These are phyloP conservation scores for Obelidium mucronatum DNA, from an alignment of 192 early-diverging fungal genomes.

Conservation along the genomic window DNA sequence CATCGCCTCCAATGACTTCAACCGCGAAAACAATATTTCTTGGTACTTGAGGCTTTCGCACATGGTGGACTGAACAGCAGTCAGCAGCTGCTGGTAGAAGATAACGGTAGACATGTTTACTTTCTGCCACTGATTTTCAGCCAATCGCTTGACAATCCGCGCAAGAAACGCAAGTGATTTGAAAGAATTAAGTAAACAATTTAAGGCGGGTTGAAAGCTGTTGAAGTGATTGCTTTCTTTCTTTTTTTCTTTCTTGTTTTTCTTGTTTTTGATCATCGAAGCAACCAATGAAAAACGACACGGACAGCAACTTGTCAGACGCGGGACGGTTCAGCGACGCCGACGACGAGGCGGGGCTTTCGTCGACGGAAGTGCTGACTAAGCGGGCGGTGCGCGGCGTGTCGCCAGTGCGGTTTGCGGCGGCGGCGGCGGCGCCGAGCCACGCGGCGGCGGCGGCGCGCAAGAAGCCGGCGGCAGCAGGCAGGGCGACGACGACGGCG, in stretches of 20 bases:
- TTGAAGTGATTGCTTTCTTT: not conserved
- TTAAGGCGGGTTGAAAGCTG: not conserved
- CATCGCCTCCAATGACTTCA: too few relatives aligned
- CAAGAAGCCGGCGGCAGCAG: not conserved
- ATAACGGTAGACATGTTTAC: too few relatives aligned
- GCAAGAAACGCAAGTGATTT: too few relatives aligned
- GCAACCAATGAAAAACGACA: not conserved
- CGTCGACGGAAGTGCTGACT: not conserved
- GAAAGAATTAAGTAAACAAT: too few relatives aligned
- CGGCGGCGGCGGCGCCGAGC: not conserved
- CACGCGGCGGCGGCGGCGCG: not conserved
- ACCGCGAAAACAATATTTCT: too few relatives aligned
- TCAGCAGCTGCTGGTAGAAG: too few relatives aligned
- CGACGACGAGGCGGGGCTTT: constrained; percentile 23
- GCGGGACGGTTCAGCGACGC: constrained; percentile 15
- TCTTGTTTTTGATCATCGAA: not conserved
- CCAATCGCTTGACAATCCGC: too few relatives aligned
- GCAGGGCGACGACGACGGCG: not conserved
- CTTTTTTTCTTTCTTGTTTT: not conserved
- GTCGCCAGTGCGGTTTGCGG: not conserved
- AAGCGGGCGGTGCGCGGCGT: not conserved
- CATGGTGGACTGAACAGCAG: too few relatives aligned
- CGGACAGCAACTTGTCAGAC: not conserved
- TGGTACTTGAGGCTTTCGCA: too few relatives aligned
- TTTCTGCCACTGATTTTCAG: too few relatives aligned